phyloP scores from a whole-genome alignment of 1,284 basidiomycete genomes.

The Naganishia liquefaciens region DNA sequence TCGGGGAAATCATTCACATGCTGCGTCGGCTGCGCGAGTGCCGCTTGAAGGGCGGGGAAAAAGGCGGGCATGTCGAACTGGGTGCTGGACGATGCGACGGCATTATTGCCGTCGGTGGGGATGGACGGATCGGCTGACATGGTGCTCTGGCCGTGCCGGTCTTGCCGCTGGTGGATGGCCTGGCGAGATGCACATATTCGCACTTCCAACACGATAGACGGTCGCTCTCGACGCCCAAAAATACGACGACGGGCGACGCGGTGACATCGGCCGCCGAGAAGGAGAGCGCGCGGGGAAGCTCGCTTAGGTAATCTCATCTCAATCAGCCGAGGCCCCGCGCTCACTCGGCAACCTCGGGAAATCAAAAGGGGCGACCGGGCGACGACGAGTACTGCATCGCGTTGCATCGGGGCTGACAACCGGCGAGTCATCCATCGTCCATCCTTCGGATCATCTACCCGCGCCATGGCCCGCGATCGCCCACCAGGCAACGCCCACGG shows the following conservation, averaged over 20 bases:
- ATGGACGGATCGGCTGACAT: background rate
- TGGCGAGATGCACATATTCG: no score
- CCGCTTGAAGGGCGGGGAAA: slow-evolving; percentile 39
- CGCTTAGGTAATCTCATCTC: slow-evolving; percentile 1
- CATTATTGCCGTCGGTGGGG: background rate
- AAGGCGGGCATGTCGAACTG: slow-evolving; percentile 22
- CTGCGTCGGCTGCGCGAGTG: slow-evolving; percentile 48
- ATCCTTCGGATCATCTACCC: no score
- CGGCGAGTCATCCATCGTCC: no score
- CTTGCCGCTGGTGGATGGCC: no score
- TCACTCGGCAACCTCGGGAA: slow-evolving; percentile 7
- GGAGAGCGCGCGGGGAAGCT: no score
- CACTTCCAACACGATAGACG: no score
- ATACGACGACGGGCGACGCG: background rate
- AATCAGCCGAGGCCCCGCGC: background rate
- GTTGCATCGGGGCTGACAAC: no score
- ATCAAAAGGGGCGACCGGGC: background rate
- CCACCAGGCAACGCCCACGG: no score
- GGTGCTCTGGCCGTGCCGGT: background rate
- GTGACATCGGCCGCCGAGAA: background rate
- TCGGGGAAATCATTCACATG: slow-evolving; percentile 50
- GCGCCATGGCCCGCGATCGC: no score
- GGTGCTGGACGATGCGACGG: background rate
- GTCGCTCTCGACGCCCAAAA: background rate
- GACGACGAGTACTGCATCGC: no score